phyloP scores from a whole-genome alignment of 1,284 basidiomycete genomes.

The Papiliotrema laurentii region DNA sequence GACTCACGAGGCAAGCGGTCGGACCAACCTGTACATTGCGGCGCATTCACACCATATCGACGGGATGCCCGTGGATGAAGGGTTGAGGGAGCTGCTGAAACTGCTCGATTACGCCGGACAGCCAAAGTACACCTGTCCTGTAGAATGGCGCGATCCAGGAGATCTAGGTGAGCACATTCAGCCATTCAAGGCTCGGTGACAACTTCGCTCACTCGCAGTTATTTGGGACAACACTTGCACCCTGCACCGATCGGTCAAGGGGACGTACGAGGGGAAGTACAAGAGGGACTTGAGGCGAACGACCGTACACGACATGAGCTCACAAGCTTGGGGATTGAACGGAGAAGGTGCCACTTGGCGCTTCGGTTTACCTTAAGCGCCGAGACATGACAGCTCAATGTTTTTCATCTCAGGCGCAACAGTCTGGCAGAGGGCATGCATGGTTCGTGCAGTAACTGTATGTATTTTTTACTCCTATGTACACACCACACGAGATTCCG shows the following conservation, averaged over 20 bases:
- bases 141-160: slow-evolving; percentile 31
- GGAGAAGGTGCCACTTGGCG: slow-evolving; percentile 18
- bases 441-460: no score
- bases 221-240: slow-evolving; percentile 23
- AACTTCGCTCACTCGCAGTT: slow-evolving; percentile 9
- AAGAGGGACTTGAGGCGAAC: slow-evolving; percentile 20
- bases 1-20: slow-evolving; percentile 20
- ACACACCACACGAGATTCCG: no score
- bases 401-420: no score
- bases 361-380: slow-evolving; percentile 12
- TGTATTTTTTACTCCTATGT: no score
- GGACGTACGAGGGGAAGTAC: slow-evolving; percentile 14
- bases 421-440: no score
- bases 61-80: slow-evolving; percentile 26
- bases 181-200: neutral
- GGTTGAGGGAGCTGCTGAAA: slow-evolving; percentile 27
- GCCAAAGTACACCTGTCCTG: slow-evolving; percentile 25
- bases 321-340: slow-evolving; percentile 20
- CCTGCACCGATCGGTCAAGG: slow-evolving; percentile 13
- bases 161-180: slow-evolving; percentile 11
- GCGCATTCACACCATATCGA: slow-evolving; percentile 30
- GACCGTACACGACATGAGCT: slow-evolving; percentile 18
- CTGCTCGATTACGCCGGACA: slow-evolving; percentile 31
- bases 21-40: slow-evolving; percentile 34
- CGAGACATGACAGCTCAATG: no score